Evolutionary conservation across 169 alveolate species (phyloP).

Genomic region (Eimeria falciformis): DNA sequence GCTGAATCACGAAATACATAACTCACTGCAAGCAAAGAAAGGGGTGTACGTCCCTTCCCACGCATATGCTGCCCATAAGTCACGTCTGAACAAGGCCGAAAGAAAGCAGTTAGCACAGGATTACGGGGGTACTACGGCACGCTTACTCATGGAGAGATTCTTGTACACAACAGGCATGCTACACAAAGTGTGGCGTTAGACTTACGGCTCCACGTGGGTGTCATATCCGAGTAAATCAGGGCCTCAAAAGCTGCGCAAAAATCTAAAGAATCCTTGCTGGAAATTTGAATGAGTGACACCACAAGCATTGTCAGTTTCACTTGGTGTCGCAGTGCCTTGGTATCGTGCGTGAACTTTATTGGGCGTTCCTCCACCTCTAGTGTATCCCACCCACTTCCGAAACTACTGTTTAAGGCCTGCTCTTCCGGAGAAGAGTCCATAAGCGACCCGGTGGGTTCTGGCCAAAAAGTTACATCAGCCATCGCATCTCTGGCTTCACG

Average conservation of each 20-base stretch:
- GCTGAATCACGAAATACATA: no score
- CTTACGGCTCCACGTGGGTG: constrained; percentile 13
- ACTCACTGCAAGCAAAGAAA: no score
- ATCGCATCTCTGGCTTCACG: neutral
- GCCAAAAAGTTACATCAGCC: neutral
- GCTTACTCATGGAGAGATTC: no score
- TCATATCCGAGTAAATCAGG: neutral
- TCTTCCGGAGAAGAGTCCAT: no score
- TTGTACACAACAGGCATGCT: no score
- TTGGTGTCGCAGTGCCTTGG: neutral
- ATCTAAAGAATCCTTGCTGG: constrained; percentile 14
- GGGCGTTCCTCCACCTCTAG: neutral
- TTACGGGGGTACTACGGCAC: no score
- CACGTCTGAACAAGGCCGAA: no score
- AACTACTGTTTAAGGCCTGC: no score
- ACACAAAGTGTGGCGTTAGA: neutral
- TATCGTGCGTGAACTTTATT: neutral
- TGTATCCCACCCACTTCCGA: neutral
- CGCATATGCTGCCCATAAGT: no score
- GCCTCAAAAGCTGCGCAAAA: constrained; percentile 12
- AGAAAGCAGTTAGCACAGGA: no score
- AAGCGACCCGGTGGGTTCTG: neutral
- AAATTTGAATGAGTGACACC: neutral
- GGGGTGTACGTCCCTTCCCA: no score
- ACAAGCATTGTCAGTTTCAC: constrained; percentile 17